phyloP scores from a whole-genome alignment of 2,329 filamentous ascomycete species.

The Exutisphaerella laricina region DNA sequence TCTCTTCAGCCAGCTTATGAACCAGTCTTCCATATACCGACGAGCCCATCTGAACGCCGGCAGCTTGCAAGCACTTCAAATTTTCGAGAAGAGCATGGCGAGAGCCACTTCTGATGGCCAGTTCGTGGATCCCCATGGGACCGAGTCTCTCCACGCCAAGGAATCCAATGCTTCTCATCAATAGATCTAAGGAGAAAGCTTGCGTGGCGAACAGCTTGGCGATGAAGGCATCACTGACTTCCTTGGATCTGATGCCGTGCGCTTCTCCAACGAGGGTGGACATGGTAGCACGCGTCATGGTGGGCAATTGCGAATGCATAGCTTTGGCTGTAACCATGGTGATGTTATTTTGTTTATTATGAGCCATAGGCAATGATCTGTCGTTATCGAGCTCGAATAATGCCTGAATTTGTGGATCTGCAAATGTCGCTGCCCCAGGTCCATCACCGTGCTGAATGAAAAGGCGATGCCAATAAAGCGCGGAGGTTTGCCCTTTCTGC shows the following conservation, averaged over 20 bases:
- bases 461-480: constrained; percentile 38
- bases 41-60: constrained; percentile 57
- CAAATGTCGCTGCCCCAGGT: constrained; percentile 33
- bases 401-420: constrained; percentile 28
- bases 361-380: constrained; percentile 20
- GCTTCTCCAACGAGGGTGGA: constrained; percentile 35
- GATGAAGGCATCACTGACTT: constrained; percentile 61
- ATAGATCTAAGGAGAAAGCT: constrained; percentile 66
- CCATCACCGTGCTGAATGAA: constrained; percentile 35
- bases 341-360: constrained; percentile 5
- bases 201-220: constrained; percentile 77
- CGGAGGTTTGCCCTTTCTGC: constrained; percentile 23
- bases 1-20: constrained; percentile 55
- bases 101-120: constrained; percentile 61
- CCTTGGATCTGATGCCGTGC: constrained; percentile 41
- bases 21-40: constrained; percentile 63
- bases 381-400: constrained; percentile 23
- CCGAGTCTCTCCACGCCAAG: constrained; percentile 69
- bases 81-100: constrained; percentile 52
- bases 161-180: constrained; percentile 63
- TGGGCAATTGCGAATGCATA: constrained; percentile 4
- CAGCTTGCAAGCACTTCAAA: constrained; percentile 55
- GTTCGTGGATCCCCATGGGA: constrained; percentile 68
- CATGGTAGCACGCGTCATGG: constrained; percentile 25
- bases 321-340: background rate